Base-by-base conservation (phyloP, 345 rosid species). In the Hirschfeldia incana region DNA sequence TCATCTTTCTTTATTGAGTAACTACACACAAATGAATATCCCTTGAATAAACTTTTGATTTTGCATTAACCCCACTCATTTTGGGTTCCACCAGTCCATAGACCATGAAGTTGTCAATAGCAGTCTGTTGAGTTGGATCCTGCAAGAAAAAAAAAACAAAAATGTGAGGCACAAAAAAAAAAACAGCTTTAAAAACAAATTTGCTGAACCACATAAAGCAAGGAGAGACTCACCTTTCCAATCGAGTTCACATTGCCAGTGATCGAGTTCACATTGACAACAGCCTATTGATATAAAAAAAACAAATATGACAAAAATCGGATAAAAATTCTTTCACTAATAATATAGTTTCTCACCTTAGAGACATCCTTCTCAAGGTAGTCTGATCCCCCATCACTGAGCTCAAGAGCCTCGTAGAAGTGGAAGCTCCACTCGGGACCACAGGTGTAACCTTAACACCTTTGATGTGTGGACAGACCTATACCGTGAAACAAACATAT, bases 361-460 rank as follows among this genome's bases (percentile, higher is more conserved):
- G 82, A 83, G 5, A 92, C 97, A 85, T 94, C 97, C 86, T 94
- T 94, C 57, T 97, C 98, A 29, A 92, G 97, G 73, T 92, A 94
- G 74, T 94, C 97, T 1, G 94, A 84, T 32, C 98, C 98, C 69
- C 98, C 97, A 80, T 94, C 98, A 80, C 98, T 92, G 59, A 94
- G 66, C 74, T 94, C 98, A 62, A 94, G 89, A 21, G 98, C 94
- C 87, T 94, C 98, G 60, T 92, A 91, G 69, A 89, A 15, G 94
- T 91, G 77, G 97, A 94, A 79, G 98, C 98, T 67, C 97, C 98
- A 77, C 98, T 94, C 0, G 98, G 97, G 28, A 94, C 98, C 8
- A 94, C 97, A 28, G 97, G 97, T 76, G 94, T 87, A 9, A 84
- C 88, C 60, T 84, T 75, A 53, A 65, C 65, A 26, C 89, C 94